A percentile compares a stretch with the other conserved stretches of the same genome.
Conservation (phyloP, 345 rosid genomes). For the Eucalyptus fibrosa region DNA sequence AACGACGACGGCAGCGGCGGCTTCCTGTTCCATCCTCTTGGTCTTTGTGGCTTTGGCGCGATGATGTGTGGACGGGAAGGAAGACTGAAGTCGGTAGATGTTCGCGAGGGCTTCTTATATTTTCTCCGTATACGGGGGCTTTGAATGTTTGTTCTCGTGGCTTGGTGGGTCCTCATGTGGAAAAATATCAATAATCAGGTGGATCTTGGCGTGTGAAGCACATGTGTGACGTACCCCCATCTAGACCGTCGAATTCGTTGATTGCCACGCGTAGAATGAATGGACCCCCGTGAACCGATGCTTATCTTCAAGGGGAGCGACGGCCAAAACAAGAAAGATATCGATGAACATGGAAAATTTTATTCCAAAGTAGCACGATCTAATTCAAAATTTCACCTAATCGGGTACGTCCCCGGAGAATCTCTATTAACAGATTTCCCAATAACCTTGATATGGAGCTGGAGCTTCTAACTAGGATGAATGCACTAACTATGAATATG, state of each 20-base stretch:
- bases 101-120: neutral
- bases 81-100: neutral
- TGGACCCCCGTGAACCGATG: neutral
- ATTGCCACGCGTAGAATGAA: neutral
- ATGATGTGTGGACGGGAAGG: neutral
- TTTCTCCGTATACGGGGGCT: neutral
- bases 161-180: neutral
- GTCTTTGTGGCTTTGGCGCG: neutral
- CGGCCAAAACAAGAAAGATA: neutral
- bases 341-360: neutral
- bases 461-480: no score
- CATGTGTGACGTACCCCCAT: neutral
- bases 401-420: no score
- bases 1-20: slow-evolving; percentile 31
- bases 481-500: no score
- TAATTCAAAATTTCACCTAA: no score
- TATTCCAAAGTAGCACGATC: no score
- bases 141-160: neutral
- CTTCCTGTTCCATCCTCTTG: neutral
- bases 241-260: neutral
- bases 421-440: no score
- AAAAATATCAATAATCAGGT: neutral
- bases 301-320: neutral
- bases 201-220: neutral
- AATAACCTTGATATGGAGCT: no score